phyloP scores from a whole-genome alignment of 805 yeast genomes.

The Sugiyamaella valdiviana region DNA sequence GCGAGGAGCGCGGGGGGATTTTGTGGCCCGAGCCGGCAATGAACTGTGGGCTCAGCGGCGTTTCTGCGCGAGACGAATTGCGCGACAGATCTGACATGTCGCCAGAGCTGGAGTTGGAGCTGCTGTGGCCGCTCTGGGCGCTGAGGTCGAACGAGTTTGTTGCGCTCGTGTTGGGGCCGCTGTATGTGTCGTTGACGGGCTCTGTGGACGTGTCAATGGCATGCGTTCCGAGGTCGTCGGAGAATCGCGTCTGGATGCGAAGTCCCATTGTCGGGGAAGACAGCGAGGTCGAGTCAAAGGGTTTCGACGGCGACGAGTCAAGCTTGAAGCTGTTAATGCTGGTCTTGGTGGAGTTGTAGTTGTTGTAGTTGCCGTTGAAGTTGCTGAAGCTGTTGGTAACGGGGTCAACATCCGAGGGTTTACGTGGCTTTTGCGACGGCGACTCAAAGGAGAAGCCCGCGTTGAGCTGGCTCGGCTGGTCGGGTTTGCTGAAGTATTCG shows the following conservation, averaged over 20 bases:
- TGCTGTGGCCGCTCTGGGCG: background rate
- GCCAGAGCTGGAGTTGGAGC: background rate
- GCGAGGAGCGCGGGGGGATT: slow-evolving; percentile 3
- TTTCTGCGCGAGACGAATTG: background rate
- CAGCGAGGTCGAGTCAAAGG: no score
- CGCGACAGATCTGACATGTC: background rate
- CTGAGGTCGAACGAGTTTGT: background rate
- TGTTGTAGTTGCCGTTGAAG: no score
- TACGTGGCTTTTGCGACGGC: no score
- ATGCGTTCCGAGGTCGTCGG: background rate
- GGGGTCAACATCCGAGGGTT: no score
- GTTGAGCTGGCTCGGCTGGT: no score
- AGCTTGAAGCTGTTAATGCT: background rate
- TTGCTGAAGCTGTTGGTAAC: no score
- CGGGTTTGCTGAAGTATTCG: background rate
- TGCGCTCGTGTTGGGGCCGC: background rate
- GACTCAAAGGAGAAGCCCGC: background rate
- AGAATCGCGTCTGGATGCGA: background rate
- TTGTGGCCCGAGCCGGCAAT: background rate
- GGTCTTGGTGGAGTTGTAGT: background rate
- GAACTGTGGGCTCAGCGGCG: slow-evolving; percentile 1
- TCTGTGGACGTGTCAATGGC: background rate
- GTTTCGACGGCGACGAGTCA: background rate
- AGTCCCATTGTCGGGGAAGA: background rate
- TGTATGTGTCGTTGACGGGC: background rate